Evolutionary conservation across 179 eudicot species (phyloP), one percentile per base, ranked within the genome.

Genomic region (Spergularia azorica): DNA sequence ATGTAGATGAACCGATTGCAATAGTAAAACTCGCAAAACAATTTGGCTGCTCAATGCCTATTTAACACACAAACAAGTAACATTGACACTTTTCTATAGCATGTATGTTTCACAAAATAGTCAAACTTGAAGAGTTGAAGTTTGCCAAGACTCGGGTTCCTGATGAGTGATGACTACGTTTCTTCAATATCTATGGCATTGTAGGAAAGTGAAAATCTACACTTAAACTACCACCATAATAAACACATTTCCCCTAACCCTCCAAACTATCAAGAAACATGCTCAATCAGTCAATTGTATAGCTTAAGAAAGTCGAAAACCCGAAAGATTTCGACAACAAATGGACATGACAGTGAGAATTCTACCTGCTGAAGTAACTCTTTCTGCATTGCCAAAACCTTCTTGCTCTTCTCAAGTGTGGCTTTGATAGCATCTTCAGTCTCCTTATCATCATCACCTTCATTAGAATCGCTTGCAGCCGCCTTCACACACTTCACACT

Each of bases 371-470:
- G 80, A 72, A 94, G 85, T 62, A 91, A 85, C 81, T 88, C 87
- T 55, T 72, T 91, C 70, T 95, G 99, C 80, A 86, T 86, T 36
- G 91, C 94, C 16, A 93, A 70, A 77, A 89, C 92, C 83, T 88
- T 92, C 80, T 90, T 90, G 77, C 90, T 89, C 87, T 91, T 96
- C 72, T 92, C 90, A 85, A 96, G 89, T 15, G 94, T 86, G 73
- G 90, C 97, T 81, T 90, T 85, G 64, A 96, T 79, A 2, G 93
- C 87, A 75, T 90, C 95, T 13, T 88, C 95, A 38, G 81, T 55
- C 17, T 78, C 89, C 26, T 78, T 84, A 6, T 61, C 80, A 36
- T 79, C 80, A 64, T 80, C 89, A 54, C 75, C 86, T 66, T 77
- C 92, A 79, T 54, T 84, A 3, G 83, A 78, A 13, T 71, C 90